phyloP scores from a whole-genome alignment of 192 early-diverging fungal genomes.

The Lobosporangium transversale region DNA sequence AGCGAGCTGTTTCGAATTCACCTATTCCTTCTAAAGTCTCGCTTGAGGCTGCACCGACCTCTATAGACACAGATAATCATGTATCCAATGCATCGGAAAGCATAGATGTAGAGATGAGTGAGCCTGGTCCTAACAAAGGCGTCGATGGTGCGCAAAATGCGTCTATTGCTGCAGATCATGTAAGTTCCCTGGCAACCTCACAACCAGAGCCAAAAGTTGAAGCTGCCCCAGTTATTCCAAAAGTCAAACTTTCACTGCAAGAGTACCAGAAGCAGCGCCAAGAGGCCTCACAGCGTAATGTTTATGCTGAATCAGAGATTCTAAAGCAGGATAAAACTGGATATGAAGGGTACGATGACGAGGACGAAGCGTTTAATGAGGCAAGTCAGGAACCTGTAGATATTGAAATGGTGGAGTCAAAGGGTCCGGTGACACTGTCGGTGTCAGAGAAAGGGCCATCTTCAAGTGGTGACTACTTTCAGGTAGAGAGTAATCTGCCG shows the following conservation, averaged over 20 bases:
- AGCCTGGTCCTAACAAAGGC: neutral
- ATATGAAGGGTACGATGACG: neutral
- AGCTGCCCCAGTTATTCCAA: conserved; percentile 11
- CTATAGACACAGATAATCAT: neutral
- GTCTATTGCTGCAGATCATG: neutral
- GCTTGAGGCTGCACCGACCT: neutral
- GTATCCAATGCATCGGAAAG: neutral
- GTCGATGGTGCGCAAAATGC: neutral
- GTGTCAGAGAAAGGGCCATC: neutral
- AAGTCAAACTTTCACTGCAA: conserved; percentile 45
- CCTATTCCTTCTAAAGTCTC: conserved; percentile 3
- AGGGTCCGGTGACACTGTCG: neutral
- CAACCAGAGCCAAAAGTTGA: conserved; percentile 13
- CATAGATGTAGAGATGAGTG: conserved; percentile 22
- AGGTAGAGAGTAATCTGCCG: conserved; percentile 25
- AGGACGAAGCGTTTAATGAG: neutral
- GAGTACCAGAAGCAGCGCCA: conserved; percentile 45
- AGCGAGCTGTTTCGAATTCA: conserved; percentile 12
- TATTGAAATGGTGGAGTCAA: conserved; percentile 10
- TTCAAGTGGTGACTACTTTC: conserved; percentile 26
- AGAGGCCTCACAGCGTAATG: conserved; percentile 25
- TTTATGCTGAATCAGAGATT: neutral
- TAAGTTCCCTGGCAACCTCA: too few species aligned
- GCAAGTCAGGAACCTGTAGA: neutral
- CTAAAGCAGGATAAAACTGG: too few species aligned